phyloP scores from a whole-genome alignment of 139 green algal species.

The Ettlia oleoabundans region DNA sequence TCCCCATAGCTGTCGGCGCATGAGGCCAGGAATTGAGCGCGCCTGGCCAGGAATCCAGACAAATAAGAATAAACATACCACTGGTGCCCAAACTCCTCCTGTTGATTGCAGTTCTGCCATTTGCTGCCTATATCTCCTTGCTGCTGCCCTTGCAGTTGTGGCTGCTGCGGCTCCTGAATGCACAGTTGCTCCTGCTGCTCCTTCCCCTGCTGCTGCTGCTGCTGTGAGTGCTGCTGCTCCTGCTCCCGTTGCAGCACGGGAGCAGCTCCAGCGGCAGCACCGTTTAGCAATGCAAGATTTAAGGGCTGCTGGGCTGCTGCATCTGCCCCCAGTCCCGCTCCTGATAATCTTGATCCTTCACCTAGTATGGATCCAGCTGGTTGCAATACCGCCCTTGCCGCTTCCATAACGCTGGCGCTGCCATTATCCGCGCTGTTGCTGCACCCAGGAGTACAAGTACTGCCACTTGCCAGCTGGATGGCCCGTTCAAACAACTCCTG shows the following conservation, averaged over 20 bases:
- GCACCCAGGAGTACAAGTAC: too few species aligned
- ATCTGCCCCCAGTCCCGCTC: too few species aligned
- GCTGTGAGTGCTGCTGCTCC: not conserved
- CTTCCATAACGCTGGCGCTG: too few species aligned
- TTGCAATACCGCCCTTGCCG: too few species aligned
- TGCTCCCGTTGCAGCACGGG: not conserved
- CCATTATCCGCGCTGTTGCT: too few species aligned
- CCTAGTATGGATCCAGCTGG: too few species aligned
- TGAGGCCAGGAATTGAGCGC: conserved; percentile 3
- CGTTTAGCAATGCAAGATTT: too few species aligned
- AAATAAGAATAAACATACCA: conserved; percentile 50
- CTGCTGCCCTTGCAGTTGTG: not conserved
- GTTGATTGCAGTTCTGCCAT: not conserved
- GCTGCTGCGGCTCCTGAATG: not conserved
- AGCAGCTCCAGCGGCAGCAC: too few species aligned
- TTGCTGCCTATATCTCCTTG: too few species aligned
- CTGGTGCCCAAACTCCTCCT: not conserved
- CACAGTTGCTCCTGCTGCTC: not conserved
- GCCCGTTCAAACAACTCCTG: conserved; percentile 46
- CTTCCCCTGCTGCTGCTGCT: not conserved
- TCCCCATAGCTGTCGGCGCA: not conserved
- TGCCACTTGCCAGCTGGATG: conserved; percentile 16
- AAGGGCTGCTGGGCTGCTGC: too few species aligned
- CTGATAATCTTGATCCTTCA: too few species aligned
- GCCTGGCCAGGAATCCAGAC: conserved; percentile 4